These are phyloP conservation scores for Hydnum rufescens DNA, from an alignment of 768 basidiomycete species.

Conservation along the genomic window DNA sequence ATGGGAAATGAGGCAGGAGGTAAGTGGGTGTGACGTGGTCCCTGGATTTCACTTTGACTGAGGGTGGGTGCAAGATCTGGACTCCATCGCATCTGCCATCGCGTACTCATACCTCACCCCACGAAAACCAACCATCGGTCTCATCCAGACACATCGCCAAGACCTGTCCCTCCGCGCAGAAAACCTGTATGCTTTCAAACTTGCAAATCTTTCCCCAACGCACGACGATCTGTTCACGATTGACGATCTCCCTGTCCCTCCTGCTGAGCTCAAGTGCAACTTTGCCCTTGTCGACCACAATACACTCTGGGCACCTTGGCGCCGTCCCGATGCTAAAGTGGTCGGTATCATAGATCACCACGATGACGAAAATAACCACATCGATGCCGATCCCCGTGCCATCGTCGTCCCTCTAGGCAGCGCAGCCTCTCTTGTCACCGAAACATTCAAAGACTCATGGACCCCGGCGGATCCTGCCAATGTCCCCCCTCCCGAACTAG, in stretches of 20 bases:
- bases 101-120: slow-evolving; percentile 63
- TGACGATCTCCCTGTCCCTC: slow-evolving; percentile 36
- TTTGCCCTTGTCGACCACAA: slow-evolving; percentile 92
- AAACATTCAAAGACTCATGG: slow-evolving; percentile 22
- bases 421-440: slow-evolving; percentile 49
- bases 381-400: slow-evolving; percentile 41
- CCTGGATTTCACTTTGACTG: slow-evolving; percentile 1
- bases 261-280: slow-evolving; percentile 30
- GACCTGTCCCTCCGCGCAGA: slow-evolving; percentile 73
- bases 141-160: slow-evolving; percentile 44
- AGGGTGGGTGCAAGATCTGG: too few relatives aligned
- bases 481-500: slow-evolving; percentile 36
- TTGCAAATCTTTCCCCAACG: slow-evolving; percentile 33
- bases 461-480: slow-evolving; percentile 8
- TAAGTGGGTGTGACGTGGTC: slow-evolving; percentile 18
- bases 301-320: slow-evolving; percentile 23
- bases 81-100: slow-evolving; percentile 70
- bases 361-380: slow-evolving; percentile 57
- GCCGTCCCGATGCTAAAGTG: slow-evolving; percentile 25
- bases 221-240: slow-evolving; percentile 41
- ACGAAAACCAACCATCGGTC: slow-evolving; percentile 41
- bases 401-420: slow-evolving; percentile 52
- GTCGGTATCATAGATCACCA: slow-evolving; percentile 81
- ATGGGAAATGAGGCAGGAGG: slow-evolving; percentile 98
- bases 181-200: slow-evolving; percentile 55